Percentiles rank a stretch among this genome's conserved stretches.
Conservation (phyloP, 2,329 filamentous ascomycete genomes). For the Fusarium domesticum region DNA sequence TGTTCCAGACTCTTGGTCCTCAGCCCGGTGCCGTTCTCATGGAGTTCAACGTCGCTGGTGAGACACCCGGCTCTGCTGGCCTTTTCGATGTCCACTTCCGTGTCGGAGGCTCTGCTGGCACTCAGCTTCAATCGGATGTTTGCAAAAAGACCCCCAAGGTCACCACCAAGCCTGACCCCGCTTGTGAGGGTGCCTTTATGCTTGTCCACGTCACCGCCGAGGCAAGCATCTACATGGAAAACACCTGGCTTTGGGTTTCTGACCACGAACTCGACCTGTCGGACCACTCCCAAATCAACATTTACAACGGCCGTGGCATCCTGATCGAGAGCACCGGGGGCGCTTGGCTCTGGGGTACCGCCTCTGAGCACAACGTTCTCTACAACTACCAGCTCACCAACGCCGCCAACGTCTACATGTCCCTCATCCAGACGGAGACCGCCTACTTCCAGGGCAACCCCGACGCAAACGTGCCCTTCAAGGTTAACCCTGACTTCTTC, state of each 20-base stretch:
- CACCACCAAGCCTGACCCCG: slow-evolving; percentile 57
- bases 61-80: slow-evolving; percentile 65
- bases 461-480: slow-evolving; percentile 64
- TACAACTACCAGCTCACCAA: slow-evolving; percentile 85
- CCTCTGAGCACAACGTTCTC: slow-evolving; percentile 62
- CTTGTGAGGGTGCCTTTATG: slow-evolving; percentile 73
- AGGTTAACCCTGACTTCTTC: slow-evolving; percentile 51
- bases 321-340: slow-evolving; percentile 71
- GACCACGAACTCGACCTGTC: slow-evolving; percentile 82
- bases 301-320: slow-evolving; percentile 85
- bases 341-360: slow-evolving; percentile 78
- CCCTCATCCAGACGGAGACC: slow-evolving; percentile 83
- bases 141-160: slow-evolving; percentile 73
- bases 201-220: slow-evolving; percentile 62
- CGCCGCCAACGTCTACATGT: slow-evolving; percentile 77
- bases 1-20: slow-evolving; percentile 79
- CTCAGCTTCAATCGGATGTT: slow-evolving; percentile 72
- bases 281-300: slow-evolving; percentile 74
- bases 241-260: slow-evolving; percentile 85
- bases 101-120: slow-evolving; percentile 82
- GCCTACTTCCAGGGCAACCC: slow-evolving; percentile 86
- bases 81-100: slow-evolving; percentile 98
- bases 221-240: slow-evolving; percentile 77
- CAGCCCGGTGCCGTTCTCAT: slow-evolving; percentile 86
- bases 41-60: slow-evolving; percentile 80